Evolutionary conservation across 208 protist species (phyloP).

Genomic region (Crithidia bombi): DNA sequence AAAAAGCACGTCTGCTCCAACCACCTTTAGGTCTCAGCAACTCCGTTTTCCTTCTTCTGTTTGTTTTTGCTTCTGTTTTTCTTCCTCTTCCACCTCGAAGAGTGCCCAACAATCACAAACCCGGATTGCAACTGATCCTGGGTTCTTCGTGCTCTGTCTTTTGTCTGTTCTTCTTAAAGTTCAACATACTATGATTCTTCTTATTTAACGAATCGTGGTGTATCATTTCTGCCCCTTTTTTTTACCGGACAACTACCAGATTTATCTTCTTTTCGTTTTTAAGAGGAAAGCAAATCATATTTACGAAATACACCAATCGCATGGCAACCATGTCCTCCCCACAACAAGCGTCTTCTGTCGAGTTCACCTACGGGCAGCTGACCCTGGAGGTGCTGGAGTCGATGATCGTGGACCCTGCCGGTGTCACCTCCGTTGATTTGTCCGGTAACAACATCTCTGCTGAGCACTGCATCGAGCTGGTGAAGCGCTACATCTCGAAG

Average conservation of each 20-base stretch:
- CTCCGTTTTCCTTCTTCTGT: neutral
- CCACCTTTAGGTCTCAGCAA: neutral
- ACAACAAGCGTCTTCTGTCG: constrained; percentile 32
- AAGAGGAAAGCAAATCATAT: neutral
- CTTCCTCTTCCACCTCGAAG: too few species aligned
- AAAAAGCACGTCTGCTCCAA: too few species aligned
- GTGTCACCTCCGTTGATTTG: constrained; percentile 67
- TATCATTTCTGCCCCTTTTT: too few species aligned
- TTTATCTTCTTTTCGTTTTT: neutral
- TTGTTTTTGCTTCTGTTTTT: too few species aligned
- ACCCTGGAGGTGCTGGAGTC: constrained; percentile 50
- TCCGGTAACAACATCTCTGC: constrained; percentile 79
- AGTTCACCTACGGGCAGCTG: constrained; percentile 75
- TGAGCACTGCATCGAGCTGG: constrained; percentile 52
- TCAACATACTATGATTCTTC: too few species aligned
- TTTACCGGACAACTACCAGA: too few species aligned
- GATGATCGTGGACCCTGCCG: constrained; percentile 40
- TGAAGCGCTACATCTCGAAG: constrained; percentile 53
- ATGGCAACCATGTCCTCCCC: constrained; percentile 10
- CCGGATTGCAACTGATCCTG: neutral
- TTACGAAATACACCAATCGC: neutral
- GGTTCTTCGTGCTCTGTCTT: too few species aligned
- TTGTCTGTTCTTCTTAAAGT: neutral
- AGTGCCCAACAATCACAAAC: neutral
- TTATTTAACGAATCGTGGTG: too few species aligned